Evolutionary conservation across 306 rosid species (phyloP), one percentile per base, ranked within the genome.

Genomic region (Cucumis cinereus): DNA sequence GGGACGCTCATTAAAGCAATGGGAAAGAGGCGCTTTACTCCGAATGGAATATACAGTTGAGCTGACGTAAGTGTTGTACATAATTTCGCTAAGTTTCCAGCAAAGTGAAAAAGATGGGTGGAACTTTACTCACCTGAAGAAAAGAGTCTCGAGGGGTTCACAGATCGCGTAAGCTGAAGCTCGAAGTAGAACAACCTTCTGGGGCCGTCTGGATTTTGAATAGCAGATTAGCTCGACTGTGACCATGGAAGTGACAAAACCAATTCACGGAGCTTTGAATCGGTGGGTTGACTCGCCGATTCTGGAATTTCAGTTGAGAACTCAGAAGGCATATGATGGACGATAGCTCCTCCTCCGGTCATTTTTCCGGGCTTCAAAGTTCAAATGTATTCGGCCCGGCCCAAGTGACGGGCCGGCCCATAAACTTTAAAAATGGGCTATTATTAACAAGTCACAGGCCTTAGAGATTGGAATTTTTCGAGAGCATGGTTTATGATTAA

Each of bases 21-120:
- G 82, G 22, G 93, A 81, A 81, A 78, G 74, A 23, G 89, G 45
- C 43, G 85, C 87, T 73, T 87, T 87, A 73, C 82, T 82, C 84
- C 89, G 74, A 28, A 89, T 52, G 12, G 88, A 82, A 78, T 88
- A 90, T 36, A 86, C n/a, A 24, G 84, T 79, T 24, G 98, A 87
- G 86, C 86, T 87, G 79, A 86, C 71, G 82, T 81, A 90, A 41
- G 85, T 24, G 78, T 76, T 84, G 83, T 84, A 78, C 96, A 92
- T 90, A 55, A 68, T 53, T 77, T 55, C 30, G 33, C 13, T 56
- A 53, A 1, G 70, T 43, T 58, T 80, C 62, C 88, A 22, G 38
- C 33, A 45, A 60, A 72, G 47, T 41, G 81, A 73, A 26, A 70
- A 45, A 53, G 73, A 53, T 43, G 56, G 43, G 36, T 63, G 50